A percentile compares a stretch with the other conserved stretches of the same genome.
These are phyloP conservation scores for Pseudocercospora fuligena DNA, from an alignment of 2,329 filamentous ascomycete species.

Conservation along the genomic window DNA sequence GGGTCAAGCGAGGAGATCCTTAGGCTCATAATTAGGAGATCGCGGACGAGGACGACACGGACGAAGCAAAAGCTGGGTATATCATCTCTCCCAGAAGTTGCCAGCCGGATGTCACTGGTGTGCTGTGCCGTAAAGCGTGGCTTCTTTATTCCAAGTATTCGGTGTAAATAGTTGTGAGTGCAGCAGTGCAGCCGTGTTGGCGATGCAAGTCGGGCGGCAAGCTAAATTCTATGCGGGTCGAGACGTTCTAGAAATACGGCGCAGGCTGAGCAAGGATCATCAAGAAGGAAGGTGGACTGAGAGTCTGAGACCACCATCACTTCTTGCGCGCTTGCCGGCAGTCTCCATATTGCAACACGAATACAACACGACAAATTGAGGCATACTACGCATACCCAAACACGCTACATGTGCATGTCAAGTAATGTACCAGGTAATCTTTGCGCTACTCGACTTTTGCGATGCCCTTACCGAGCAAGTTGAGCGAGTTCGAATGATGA, in stretches of 20 bases:
- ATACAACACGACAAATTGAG: neutral
- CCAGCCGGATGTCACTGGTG: neutral
- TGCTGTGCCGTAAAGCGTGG: neutral
- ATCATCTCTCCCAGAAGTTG: neutral
- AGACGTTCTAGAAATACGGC: neutral
- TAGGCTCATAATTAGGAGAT: conserved; percentile 16
- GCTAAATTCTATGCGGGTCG: neutral
- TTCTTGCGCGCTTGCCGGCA: neutral
- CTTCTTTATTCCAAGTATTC: neutral
- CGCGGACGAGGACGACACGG: neutral
- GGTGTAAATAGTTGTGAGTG: too few species aligned
- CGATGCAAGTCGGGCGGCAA: neutral
- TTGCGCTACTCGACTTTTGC: neutral
- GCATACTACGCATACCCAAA: neutral
- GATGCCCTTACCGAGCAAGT: neutral
- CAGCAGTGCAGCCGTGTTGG: neutral
- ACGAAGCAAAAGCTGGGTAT: neutral
- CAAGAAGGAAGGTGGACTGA: neutral
- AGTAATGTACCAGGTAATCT: neutral
- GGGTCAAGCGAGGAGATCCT: conserved; percentile 19
- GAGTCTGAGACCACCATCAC: neutral
- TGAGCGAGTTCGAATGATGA: neutral
- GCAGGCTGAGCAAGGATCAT: neutral
- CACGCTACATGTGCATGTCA: neutral
- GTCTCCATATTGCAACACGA: neutral